Conservation (phyloP, 2,329 filamentous ascomycete genomes). For the Colletotrichum sansevieriae region DNA sequence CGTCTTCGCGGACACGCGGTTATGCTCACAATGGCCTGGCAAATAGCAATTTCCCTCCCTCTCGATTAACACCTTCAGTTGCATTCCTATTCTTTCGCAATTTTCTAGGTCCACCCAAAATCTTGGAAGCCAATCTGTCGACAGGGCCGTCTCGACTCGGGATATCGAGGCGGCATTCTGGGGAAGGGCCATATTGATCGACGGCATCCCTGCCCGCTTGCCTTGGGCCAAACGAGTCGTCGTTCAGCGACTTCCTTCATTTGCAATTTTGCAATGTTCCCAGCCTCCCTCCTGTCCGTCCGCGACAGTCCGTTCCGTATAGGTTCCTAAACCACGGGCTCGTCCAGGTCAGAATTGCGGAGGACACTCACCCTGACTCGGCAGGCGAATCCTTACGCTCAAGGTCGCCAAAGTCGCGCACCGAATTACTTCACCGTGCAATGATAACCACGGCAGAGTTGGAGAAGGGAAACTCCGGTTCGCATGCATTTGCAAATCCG, state of each 20-base stretch:
- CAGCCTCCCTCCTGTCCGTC: too few relatives aligned
- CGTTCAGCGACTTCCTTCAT: constrained; percentile 1
- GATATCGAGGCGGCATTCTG: constrained; percentile 17
- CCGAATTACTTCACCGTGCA: background rate
- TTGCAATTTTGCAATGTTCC: background rate
- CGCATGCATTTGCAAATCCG: constrained; percentile 13
- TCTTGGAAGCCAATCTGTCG: constrained; percentile 14
- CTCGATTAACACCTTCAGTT: background rate
- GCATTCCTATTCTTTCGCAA: background rate
- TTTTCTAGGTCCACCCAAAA: constrained; percentile 17
- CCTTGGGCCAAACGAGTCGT: background rate
- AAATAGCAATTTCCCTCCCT: constrained; percentile 17
- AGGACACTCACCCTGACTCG: constrained; percentile 13
- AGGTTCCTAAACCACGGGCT: too few relatives aligned
- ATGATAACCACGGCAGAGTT: background rate
- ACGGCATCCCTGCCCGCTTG: constrained; percentile 22
- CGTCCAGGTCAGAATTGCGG: too few relatives aligned
- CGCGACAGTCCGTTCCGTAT: too few relatives aligned
- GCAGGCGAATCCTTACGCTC: constrained; percentile 7
- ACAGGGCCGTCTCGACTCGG: constrained; percentile 11
- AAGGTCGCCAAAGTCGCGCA: background rate
- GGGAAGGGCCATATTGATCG: constrained; percentile 29
- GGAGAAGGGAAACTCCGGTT: constrained; percentile 1
- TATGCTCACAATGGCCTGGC: background rate
- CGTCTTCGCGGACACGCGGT: constrained; percentile 3